Evolutionary conservation across 1,284 basidiomycete genomes (phyloP).

Genomic region (Ustilago vetiveriae): DNA sequence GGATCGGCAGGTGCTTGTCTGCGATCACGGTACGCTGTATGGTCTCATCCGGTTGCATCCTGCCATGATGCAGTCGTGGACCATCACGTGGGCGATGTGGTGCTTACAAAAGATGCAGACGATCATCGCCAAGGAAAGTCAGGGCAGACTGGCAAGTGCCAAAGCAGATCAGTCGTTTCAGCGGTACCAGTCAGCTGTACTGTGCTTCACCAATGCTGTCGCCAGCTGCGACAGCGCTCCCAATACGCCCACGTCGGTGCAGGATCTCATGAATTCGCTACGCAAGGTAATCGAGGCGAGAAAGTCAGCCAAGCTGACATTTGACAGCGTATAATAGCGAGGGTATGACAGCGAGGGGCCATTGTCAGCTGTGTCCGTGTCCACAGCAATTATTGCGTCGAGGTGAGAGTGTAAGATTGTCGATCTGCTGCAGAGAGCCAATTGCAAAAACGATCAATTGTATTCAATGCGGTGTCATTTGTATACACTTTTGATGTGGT

Average conservation of each 20-base stretch:
- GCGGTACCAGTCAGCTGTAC: slow-evolving; percentile 28
- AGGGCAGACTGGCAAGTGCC: slow-evolving; percentile 25
- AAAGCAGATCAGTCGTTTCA: slow-evolving; percentile 28
- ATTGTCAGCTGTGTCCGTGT: no score
- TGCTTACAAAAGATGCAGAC: slow-evolving; percentile 18
- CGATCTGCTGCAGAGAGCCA: no score
- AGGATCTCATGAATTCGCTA: slow-evolving; percentile 18
- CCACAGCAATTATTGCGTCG: no score
- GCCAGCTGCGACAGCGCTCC: slow-evolving; percentile 29
- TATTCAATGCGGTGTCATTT: no score
- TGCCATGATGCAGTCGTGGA: slow-evolving; percentile 40
- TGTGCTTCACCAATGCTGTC: slow-evolving; percentile 31
- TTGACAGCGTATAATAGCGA: slow-evolving; percentile 5
- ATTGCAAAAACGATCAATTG: no score
- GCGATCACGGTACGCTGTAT: slow-evolving; percentile 34
- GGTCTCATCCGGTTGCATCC: slow-evolving; percentile 38
- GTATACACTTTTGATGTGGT: no score
- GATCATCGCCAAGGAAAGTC: slow-evolving; percentile 6
- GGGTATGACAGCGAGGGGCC: no score
- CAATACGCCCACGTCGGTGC: slow-evolving; percentile 24
- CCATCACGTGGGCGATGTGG: slow-evolving; percentile 32
- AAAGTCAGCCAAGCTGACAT: slow-evolving; percentile 8
- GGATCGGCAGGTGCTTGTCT: slow-evolving; percentile 32
- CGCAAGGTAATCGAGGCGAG: slow-evolving; percentile 16
- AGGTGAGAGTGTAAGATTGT: no score